Evolutionary conservation across 1,284 basidiomycete species (phyloP), one percentile per base, ranked within the genome.

Genomic region (Phlebopus sp.): DNA sequence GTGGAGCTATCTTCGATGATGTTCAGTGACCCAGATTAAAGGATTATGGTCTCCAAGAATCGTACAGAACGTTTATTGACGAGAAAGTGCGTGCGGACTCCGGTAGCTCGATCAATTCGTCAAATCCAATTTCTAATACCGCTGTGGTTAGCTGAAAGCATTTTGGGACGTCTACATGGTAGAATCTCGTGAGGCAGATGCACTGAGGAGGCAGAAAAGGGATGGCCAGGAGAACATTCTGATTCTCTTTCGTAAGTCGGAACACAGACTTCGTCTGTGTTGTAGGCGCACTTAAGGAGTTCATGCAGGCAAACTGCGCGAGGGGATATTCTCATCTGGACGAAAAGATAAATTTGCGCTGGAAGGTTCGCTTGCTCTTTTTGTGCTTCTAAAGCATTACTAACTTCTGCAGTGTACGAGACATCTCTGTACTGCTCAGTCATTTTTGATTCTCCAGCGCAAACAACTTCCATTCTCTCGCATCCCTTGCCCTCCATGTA

Each of bases 361-460:
- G 8, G 82, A 87, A 78, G 84, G 84, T 84, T 48, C 27, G 70
- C 51, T 35, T 9, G 23, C 44, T 42, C 17, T 27, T 7, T 29
- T 11, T 29, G 34, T 40, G n/a, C 25, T 17, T 13, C 10, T 27
- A 2, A 5, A 31, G 18, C n/a, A 9, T 39, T 17, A 13, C 43
- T 21, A 18, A 30, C 40, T 18, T 14, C 25, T 23, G 8, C 56
- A 87, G 85, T 78, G 4, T 87, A 86, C 59, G 82, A 88, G 66
- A 83, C 76, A 3, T 88, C 85, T 0, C 68, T 88, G n/a, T 76
- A 74, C 59, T 72, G 86, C 23, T 75, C 83, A 18, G 67, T 77
- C 18, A 54, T 85, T 14, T 88, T 86, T 66, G 69, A 74, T 44
- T 77, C 76, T 3, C 70, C 77, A 1, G 70, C 70, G 23, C 63